Base-by-base conservation (phyloP, 768 basidiomycete species). In the Suillus spraguei region DNA sequence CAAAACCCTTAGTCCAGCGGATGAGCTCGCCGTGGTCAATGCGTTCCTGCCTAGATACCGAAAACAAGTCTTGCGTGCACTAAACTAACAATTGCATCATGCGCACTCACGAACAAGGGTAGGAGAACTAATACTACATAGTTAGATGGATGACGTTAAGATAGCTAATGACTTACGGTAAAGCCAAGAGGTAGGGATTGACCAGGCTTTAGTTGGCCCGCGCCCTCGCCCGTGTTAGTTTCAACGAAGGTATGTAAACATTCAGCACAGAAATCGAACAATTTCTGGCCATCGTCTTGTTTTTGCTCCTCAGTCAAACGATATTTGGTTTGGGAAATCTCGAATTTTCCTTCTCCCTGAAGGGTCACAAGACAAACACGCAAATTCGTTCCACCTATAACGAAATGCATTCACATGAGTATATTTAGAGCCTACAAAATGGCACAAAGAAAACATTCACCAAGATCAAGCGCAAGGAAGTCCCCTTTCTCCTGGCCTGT, bases 1-100 rank as follows among this genome's bases (percentile, higher is more conserved):
- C 95, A 70, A 99, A 99, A 66, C 97, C 97, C 77, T 99, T 99
- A n/a, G 97, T 99, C 97, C 97, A 99, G 20, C 97, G 90, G 70
- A 98, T 95, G 42, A 99, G 88, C 64, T 86, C 85, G 28, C 95
- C 97, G 65, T 98, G 94, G 75, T 99, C 95, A 66, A 99, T 99
- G 60, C 86, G 84, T 44, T 89, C 85, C 83, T 99, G 97, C n/a
- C 93, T 96, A 74, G 13, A 67, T 3, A 55, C 52, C 41, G 54
- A 36, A 42, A 59, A 16, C 46, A 47, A 55, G 49, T 61, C 55
- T 53, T 39, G 9, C 24, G 28, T 32, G 22, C 22, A 59, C 39
- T 65, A 32, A 36, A n/a, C 46, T 60, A 36, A 33, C 20, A 5
- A 28, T 56, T 39, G 35, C 24, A 56, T 39, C 38, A 28, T 56